Percentiles rank a stretch among this genome's conserved stretches.
Evolutionary conservation across 148 eudicot species (phyloP).

Genomic region (Cornus suecica): DNA sequence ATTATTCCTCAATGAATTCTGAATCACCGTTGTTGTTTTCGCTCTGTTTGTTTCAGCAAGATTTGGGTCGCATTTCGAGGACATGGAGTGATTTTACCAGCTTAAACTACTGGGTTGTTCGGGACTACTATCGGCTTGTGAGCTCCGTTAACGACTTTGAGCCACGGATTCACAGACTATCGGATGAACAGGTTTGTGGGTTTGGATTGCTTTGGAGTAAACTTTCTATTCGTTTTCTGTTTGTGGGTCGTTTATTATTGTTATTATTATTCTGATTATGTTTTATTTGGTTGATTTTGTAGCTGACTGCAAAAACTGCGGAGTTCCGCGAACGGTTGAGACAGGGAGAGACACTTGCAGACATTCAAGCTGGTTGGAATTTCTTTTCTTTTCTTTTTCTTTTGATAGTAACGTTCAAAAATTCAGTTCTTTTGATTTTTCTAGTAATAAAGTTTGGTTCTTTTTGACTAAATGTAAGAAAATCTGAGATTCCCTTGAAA

Average conservation of each 20-base stretch:
- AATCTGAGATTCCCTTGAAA: conserved; percentile 4
- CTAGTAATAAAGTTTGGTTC: conserved; percentile 1
- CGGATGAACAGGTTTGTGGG: conserved; percentile 79
- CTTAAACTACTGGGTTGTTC: conserved; percentile 88
- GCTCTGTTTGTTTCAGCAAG: conserved; percentile 27
- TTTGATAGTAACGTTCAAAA: too few relatives aligned
- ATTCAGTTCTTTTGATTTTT: too few relatives aligned
- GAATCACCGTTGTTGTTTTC: conserved; percentile 4
- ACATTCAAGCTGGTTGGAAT: conserved; percentile 81
- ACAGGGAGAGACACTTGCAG: conserved; percentile 76
- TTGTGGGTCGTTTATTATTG: neutral
- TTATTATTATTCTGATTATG: neutral
- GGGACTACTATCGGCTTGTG: conserved; percentile 90
- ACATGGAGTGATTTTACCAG: conserved; percentile 62
- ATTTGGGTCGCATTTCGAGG: conserved; percentile 45
- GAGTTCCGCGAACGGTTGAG: conserved; percentile 76
- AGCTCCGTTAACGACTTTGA: conserved; percentile 70
- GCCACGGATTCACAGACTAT: conserved; percentile 49
- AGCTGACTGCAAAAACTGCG: conserved; percentile 78
- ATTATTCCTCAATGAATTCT: conserved; percentile 24
- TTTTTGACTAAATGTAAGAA: conserved; percentile 2
- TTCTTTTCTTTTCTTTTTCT: neutral
- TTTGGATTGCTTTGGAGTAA: conserved; percentile 6
- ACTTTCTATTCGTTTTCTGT: conserved; percentile 1
- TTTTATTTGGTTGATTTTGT: conserved; percentile 19